Base-by-base conservation (phyloP, 148 eudicot genomes). In the Rheum nobile region DNA sequence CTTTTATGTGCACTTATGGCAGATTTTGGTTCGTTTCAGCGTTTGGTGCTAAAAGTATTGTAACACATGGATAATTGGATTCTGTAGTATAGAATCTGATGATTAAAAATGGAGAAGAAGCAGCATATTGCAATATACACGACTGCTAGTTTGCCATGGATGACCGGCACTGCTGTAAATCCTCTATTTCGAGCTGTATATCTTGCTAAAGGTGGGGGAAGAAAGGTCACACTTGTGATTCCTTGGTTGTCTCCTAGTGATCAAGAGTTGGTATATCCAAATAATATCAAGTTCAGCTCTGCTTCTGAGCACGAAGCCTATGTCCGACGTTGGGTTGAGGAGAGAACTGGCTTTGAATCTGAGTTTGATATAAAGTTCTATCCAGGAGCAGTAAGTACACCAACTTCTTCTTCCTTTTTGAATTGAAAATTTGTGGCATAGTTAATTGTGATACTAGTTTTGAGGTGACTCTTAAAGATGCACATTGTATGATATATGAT, bases 111-210 rank as follows among this genome's bases (percentile, higher is more conserved):
- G 97, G 93, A 87, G 54, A 88, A 88, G 80, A 86, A 89, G 78
- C 89, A 84, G 79, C 91, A 89, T 76, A 84, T 94, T 46, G 90
- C 93, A 7, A 91, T 94, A 83, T 91, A 88, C 79, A 94, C 98
- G 14, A 94, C 98, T 37, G 98, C 98, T 67, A 94, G 98, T 85
- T 85, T 94, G 71, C 98, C 98, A 84, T 93, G 98, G 98, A 85
- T 93, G 91, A 93, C 98, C 21, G 97, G 98, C 47, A 93, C 98
- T 28, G 86, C 98, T 63, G 97, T 94, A 17, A 94, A 94, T 75
- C 98, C 98, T 71, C 80, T 94, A 48, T 94, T 94, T 69, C 97
- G 98, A 76, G 98, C 98, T 46, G 89, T 87, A 8, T 94, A 94
- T 83, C 90, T 94, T 26, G 92, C 90, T 43, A 89, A 91, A 84